A percentile compares a stretch with the other conserved stretches of the same genome.
These are phyloP conservation scores for Farysia itapuensis DNA, from an alignment of 1,284 basidiomycete species.

Conservation along the genomic window DNA sequence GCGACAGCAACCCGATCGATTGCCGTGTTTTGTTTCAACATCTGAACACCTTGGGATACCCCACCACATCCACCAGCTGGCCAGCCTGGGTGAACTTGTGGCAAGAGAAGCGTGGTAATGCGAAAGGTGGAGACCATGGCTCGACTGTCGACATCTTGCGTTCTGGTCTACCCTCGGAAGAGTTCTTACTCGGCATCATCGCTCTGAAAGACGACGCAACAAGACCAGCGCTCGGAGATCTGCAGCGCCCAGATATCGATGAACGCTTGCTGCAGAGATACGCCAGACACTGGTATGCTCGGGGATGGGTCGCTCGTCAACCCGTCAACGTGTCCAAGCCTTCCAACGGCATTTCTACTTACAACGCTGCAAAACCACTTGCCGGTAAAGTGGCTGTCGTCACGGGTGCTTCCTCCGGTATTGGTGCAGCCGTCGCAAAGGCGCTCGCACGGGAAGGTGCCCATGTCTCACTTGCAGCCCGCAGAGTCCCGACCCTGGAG, in stretches of 20 bases:
- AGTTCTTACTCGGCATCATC: conserved; percentile 43
- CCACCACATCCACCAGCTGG: conserved; percentile 44
- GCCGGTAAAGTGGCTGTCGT: conserved; percentile 59
- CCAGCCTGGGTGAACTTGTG: conserved; percentile 54
- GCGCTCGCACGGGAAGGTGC: conserved; percentile 37
- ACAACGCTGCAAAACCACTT: conserved; percentile 23
- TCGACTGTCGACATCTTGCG: conserved; percentile 54
- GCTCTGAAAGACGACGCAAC: conserved; percentile 55
- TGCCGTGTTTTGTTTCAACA: conserved; percentile 45
- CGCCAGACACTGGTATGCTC: conserved; percentile 53
- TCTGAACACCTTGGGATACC: conserved; percentile 50
- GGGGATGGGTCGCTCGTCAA: conserved; percentile 51
- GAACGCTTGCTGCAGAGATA: conserved; percentile 50
- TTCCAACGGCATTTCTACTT: neutral
- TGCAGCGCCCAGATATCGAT: conserved; percentile 49
- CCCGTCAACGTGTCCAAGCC: conserved; percentile 4
- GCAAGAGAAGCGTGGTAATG: conserved; percentile 43
- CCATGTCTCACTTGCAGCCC: conserved; percentile 39
- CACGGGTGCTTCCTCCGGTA: conserved; percentile 61
- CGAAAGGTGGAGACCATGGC: conserved; percentile 36
- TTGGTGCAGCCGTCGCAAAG: conserved; percentile 59
- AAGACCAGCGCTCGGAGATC: conserved; percentile 23
- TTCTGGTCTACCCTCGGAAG: conserved; percentile 52
- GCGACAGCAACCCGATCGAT: conserved; percentile 51
- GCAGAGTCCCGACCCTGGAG: conserved; percentile 31